Percentiles rank a stretch among this genome's conserved stretches.
Evolutionary conservation across 805 yeast species (phyloP).

Genomic region (Ogataea populi-albae): DNA sequence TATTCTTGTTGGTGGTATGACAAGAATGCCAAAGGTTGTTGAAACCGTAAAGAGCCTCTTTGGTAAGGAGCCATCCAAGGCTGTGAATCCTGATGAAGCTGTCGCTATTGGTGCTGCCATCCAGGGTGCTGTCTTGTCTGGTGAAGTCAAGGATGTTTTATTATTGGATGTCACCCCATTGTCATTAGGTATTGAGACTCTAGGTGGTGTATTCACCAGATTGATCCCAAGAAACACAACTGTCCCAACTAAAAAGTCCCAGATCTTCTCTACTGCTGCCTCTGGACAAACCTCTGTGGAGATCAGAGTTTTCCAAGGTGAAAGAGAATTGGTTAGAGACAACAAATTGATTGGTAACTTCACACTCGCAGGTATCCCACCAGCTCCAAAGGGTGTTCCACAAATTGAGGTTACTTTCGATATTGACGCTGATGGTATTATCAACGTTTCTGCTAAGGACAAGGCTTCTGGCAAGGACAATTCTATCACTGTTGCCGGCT

Average conservation of each 20-base stretch:
- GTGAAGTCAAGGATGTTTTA: conserved; percentile 76
- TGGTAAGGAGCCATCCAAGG: conserved; percentile 62
- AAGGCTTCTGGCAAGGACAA: conserved; percentile 75
- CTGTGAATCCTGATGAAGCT: conserved; percentile 90
- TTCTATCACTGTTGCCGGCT: conserved; percentile 69
- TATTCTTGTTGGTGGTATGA: conserved; percentile 84
- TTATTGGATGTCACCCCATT: conserved; percentile 81
- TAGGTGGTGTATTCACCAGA: conserved; percentile 96
- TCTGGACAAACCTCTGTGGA: conserved; percentile 96
- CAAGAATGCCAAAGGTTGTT: conserved; percentile 81
- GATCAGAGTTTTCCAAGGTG: conserved; percentile 99
- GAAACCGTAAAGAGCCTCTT: conserved; percentile 58
- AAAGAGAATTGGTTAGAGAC: conserved; percentile 96
- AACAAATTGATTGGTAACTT: conserved; percentile 97
- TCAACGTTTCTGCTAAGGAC: conserved; percentile 79
- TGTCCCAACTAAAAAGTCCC: conserved; percentile 94
- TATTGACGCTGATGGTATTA: conserved; percentile 92
- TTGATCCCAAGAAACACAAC: conserved; percentile 92
- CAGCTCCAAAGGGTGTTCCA: conserved; percentile 93
- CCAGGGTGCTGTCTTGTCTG: conserved; percentile 83
- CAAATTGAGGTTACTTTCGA: conserved; percentile 94
- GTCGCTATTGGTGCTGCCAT: conserved; percentile 89
- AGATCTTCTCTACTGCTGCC: conserved; percentile 93
- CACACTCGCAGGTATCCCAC: conserved; percentile 91
- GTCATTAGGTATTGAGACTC: conserved; percentile 93